Conservation (phyloP, 73 alveolate genomes). For the Tetrahymena borealis region DNA sequence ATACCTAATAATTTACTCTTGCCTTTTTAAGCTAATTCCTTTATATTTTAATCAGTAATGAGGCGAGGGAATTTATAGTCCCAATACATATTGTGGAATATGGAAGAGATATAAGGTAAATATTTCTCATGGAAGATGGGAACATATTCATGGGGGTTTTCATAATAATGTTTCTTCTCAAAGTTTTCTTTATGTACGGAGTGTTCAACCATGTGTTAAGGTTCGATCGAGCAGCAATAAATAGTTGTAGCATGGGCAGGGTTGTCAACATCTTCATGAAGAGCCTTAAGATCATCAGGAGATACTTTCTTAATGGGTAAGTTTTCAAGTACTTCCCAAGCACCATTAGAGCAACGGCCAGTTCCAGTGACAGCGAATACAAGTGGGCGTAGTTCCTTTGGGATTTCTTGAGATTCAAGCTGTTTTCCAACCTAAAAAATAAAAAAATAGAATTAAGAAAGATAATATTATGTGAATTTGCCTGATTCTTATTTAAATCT, state of each 20-base stretch:
- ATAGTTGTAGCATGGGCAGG: conserved; percentile 32
- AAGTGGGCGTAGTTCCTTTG: conserved; percentile 55
- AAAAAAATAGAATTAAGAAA: neutral
- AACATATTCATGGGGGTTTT: conserved; percentile 58
- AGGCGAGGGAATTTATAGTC: conserved; percentile 75
- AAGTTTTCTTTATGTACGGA: conserved; percentile 54
- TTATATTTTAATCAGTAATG: conserved; percentile 45
- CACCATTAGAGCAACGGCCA: conserved; percentile 81
- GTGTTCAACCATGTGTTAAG: conserved; percentile 58
- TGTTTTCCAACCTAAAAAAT: conserved; percentile 44
- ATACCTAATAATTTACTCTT: conserved; percentile 60
- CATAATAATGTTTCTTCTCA: conserved; percentile 64
- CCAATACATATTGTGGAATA: conserved; percentile 76
- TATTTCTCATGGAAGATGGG: conserved; percentile 55
- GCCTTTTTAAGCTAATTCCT: conserved; percentile 45
- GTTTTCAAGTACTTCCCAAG: conserved; percentile 57
- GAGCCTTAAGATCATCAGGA: conserved; percentile 59
- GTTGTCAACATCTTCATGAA: conserved; percentile 32
- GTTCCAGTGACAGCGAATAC: conserved; percentile 71
- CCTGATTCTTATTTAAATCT: too few species aligned
- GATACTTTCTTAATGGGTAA: conserved; percentile 64
- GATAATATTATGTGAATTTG: too few species aligned
- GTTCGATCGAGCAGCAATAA: conserved; percentile 46
- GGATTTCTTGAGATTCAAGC: conserved; percentile 56
- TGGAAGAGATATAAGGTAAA: conserved; percentile 50